phyloP scores from a whole-genome alignment of 129 eudicot species.

The Lactuca sativa region DNA sequence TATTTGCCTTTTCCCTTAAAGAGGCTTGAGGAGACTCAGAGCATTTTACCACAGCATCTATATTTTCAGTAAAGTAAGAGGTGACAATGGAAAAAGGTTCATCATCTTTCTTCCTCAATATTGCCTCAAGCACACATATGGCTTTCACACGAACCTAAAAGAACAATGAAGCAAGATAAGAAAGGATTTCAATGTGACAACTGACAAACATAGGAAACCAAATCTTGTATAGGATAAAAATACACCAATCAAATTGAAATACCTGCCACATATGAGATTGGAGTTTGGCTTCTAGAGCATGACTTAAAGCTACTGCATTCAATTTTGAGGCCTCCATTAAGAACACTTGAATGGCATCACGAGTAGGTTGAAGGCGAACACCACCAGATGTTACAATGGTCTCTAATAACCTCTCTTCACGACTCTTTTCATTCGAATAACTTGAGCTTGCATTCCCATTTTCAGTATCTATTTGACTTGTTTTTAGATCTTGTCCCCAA shows the following conservation, averaged over 20 bases:
- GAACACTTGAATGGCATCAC: conserved; percentile 82
- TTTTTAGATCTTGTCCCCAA: conserved; percentile 60
- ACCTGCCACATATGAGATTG: conserved; percentile 90
- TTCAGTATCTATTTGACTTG: conserved; percentile 37
- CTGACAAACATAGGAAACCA: conserved; percentile 7
- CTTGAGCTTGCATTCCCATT: conserved; percentile 50
- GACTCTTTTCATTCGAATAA: conserved; percentile 50
- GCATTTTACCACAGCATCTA: conserved; percentile 64
- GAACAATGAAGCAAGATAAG: neutral
- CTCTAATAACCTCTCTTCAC: conserved; percentile 82
- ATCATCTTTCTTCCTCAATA: conserved; percentile 72
- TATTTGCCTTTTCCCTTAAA: conserved; percentile 84
- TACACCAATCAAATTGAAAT: neutral
- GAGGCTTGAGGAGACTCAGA: conserved; percentile 98
- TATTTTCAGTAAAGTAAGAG: conserved; percentile 66
- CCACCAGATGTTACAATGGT: conserved; percentile 89
- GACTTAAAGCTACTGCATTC: conserved; percentile 60
- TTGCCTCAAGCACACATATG: conserved; percentile 89
- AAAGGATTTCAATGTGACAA: neutral
- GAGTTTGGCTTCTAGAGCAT: conserved; percentile 72
- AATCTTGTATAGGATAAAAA: neutral
- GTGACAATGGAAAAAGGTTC: conserved; percentile 48
- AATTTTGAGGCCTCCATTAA: conserved; percentile 66
- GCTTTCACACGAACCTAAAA: conserved; percentile 92
- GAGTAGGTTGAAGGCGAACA: conserved; percentile 87